Base-by-base conservation (phyloP, 495 filamentous ascomycete species). In the Penicillium samsonianum region DNA sequence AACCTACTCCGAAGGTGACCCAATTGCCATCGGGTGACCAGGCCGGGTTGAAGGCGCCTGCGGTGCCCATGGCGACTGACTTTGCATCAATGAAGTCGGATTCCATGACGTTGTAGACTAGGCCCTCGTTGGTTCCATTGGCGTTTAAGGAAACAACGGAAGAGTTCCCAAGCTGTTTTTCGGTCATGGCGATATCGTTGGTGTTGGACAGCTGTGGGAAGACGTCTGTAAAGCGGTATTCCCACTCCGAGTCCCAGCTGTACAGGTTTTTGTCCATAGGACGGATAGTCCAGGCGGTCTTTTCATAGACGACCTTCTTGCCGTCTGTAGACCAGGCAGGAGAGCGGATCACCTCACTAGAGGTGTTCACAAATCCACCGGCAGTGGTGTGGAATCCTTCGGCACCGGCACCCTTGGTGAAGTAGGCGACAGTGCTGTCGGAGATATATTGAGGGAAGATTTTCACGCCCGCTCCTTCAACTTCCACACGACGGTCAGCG, bases 211-310 rank as follows among this genome's bases (percentile, higher is more conserved):
- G 55, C 33, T 67, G 67, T 1, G 70, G 70, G 57, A 71, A 71
- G 8, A 73, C 70, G 42, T 73, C 68, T 9, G 62, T 73, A 55
- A 71, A 73, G 12, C 66, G 68, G 48, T 73, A 73, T 11, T 71
- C 70, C 70, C 70, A 73, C 23, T 69, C 67, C 1, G 33, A 8
- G 37, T 73, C 65, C 61, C 61, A 73, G 57, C 61, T 67, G 42
- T 64, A 73, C 1, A 73, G 62, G 40, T 64, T 49, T 53, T 68
- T 70, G 11, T 61, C 54, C 50, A 63, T 55, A 1, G 67, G 65
- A n/a, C 69, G 69, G 12, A 64, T 23, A 17, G 49, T 44, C 64
- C 67, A 70, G n/a, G 16, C 42, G 0, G 49, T 61, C 54, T 70
- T 70, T 41, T 72, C 69, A 47, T 70, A 72, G 10, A 72, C 59